Conservation (phyloP, 495 filamentous ascomycete species). For the Delitschia confertaspora region DNA sequence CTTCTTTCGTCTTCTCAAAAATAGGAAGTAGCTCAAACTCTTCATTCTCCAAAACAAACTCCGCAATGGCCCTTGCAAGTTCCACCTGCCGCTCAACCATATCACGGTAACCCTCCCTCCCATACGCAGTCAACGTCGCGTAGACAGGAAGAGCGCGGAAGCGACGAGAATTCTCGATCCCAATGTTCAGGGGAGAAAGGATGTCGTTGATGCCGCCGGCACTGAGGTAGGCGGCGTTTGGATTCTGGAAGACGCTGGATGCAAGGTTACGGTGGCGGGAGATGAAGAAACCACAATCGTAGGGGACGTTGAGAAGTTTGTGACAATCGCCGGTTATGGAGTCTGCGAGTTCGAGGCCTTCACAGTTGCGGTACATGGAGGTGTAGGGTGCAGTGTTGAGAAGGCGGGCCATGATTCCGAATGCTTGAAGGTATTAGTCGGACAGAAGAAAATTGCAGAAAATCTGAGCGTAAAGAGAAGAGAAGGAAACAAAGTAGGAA, state of each 20-base stretch:
- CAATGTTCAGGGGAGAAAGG: constrained; percentile 76
- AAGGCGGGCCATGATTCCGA: constrained; percentile 71
- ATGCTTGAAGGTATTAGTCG: constrained; percentile 44
- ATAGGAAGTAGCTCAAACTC: constrained; percentile 60
- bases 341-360: constrained; percentile 74
- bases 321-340: constrained; percentile 82
- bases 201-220: constrained; percentile 40
- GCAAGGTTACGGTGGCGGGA: constrained; percentile 51
- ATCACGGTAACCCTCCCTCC: constrained; percentile 55
- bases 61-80: constrained; percentile 59
- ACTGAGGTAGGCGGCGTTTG: constrained; percentile 75
- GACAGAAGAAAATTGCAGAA: not conserved
- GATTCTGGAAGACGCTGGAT: constrained; percentile 64
- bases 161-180: constrained; percentile 83
- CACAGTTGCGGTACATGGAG: constrained; percentile 44
- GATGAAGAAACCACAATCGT: constrained; percentile 88
- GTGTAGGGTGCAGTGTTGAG: constrained; percentile 48
- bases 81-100: constrained; percentile 66
- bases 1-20: constrained; percentile 27
- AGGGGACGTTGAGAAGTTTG: constrained; percentile 91
- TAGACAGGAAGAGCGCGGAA: constrained; percentile 88
- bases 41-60: constrained; percentile 48
- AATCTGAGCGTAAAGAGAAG: not conserved
- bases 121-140: constrained; percentile 67
- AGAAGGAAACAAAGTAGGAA: not conserved